Evolutionary conservation across 305 asterid species (phyloP).

Genomic region (Fraxinus dipetala): DNA sequence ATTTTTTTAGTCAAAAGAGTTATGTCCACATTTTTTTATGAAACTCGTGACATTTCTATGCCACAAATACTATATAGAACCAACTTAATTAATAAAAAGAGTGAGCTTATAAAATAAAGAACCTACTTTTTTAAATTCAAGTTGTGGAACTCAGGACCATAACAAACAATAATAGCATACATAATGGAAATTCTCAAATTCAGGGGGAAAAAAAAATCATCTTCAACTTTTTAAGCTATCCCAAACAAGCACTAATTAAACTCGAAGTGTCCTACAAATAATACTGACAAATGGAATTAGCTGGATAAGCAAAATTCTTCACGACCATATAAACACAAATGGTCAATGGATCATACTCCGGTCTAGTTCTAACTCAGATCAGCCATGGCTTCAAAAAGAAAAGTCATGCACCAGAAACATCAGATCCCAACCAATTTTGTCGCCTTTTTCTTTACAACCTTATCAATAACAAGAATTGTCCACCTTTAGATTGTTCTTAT

Average conservation of each 20-base stretch:
- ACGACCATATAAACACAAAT: not conserved
- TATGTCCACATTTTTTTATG: not conserved
- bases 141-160: too few species aligned
- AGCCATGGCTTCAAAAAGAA: not conserved
- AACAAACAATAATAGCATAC: too few species aligned
- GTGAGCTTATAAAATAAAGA: too few species aligned
- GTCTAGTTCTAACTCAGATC: not conserved
- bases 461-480: slow-evolving; percentile 6
- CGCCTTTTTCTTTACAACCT: not conserved
- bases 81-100: too few species aligned
- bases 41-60: not conserved
- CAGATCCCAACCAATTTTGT: slow-evolving; percentile 13
- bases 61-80: not conserved
- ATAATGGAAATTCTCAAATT: too few species aligned
- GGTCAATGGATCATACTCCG: not conserved
- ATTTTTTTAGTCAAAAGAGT: too few species aligned
- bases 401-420: not conserved
- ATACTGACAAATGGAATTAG: not conserved
- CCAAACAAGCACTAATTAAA: not conserved
- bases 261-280: too few species aligned
- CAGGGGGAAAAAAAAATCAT: not conserved
- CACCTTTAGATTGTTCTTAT: not conserved
- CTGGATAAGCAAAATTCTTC: not conserved
- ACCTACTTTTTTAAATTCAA: too few species aligned
- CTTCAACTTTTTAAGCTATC: not conserved